phyloP scores from a whole-genome alignment of 2,329 filamentous ascomycete genomes.

The Fusarium agapanthi region DNA sequence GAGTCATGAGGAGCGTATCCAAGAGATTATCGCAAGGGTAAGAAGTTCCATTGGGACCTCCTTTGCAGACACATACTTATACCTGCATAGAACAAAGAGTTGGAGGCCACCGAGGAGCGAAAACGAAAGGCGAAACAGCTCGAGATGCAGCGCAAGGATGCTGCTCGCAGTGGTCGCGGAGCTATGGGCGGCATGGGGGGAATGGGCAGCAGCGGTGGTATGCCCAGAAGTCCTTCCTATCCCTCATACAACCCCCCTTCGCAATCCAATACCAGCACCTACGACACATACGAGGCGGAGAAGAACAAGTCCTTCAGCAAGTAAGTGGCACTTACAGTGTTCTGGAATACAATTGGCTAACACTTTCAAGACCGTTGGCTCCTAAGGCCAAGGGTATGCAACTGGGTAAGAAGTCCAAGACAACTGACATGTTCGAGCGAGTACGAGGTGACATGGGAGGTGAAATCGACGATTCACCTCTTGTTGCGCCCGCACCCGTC shows the following conservation, averaged over 20 bases:
- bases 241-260: slow-evolving; percentile 87
- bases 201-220: slow-evolving; percentile 49
- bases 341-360: slow-evolving; percentile 4
- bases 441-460: slow-evolving; percentile 91
- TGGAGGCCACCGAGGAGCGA: slow-evolving; percentile 97
- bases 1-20: slow-evolving; percentile 97
- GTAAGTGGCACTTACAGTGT: slow-evolving; percentile 53
- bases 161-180: slow-evolving; percentile 73
- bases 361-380: slow-evolving; percentile 61
- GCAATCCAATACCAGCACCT: slow-evolving; percentile 80
- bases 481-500: slow-evolving; percentile 68
- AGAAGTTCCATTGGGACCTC: slow-evolving; percentile 31
- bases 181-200: slow-evolving; percentile 43
- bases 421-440: slow-evolving; percentile 95
- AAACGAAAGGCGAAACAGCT: slow-evolving; percentile 99
- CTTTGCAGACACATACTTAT: slow-evolving; percentile 33
- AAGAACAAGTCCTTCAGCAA: slow-evolving; percentile 93
- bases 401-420: slow-evolving; percentile 98
- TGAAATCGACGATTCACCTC: slow-evolving; percentile 79
- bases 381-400: slow-evolving; percentile 98
- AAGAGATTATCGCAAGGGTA: slow-evolving; percentile 95
- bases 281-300: slow-evolving; percentile 94
- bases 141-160: slow-evolving; percentile 98
- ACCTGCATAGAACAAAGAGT: slow-evolving; percentile 84
- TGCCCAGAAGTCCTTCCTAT: slow-evolving; percentile 82